A percentile compares a stretch with the other conserved stretches of the same genome.
phyloP scores from a whole-genome alignment of 345 rosid genomes.

The Eucalyptus albens region DNA sequence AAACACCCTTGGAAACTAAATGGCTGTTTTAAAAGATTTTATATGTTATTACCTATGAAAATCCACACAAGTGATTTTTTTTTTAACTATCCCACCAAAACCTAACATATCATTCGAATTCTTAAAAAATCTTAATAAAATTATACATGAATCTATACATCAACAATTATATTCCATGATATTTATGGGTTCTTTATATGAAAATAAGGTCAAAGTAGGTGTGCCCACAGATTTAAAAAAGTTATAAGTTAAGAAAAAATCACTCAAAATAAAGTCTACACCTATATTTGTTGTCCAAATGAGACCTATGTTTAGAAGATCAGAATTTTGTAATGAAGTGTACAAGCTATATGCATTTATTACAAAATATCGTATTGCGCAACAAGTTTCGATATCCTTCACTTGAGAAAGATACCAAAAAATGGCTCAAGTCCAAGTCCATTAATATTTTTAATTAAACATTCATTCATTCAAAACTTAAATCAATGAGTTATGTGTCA shows the following conservation, averaged over 20 bases:
- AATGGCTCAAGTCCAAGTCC: background rate
- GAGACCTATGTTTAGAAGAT: background rate
- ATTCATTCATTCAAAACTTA: background rate
- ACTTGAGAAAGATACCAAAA: background rate
- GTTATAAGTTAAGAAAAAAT: background rate
- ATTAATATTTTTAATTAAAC: background rate
- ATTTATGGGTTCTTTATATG: background rate
- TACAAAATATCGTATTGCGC: background rate
- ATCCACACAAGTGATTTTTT: background rate
- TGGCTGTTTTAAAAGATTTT: background rate
- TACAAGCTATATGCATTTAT: background rate
- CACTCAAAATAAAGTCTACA: background rate
- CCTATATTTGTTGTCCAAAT: background rate
- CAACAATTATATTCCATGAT: background rate
- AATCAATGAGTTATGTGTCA: background rate
- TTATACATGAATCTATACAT: background rate
- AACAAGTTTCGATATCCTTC: background rate
- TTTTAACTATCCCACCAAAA: background rate
- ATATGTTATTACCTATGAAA: background rate
- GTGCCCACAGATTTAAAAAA: background rate
- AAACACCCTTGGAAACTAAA: background rate
- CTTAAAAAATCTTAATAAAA: background rate
- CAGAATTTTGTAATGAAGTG: background rate
- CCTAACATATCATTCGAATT: background rate
- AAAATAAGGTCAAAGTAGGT: background rate